phyloP scores from a whole-genome alignment of 768 basidiomycete species.

The Paxillus rubicundulus region DNA sequence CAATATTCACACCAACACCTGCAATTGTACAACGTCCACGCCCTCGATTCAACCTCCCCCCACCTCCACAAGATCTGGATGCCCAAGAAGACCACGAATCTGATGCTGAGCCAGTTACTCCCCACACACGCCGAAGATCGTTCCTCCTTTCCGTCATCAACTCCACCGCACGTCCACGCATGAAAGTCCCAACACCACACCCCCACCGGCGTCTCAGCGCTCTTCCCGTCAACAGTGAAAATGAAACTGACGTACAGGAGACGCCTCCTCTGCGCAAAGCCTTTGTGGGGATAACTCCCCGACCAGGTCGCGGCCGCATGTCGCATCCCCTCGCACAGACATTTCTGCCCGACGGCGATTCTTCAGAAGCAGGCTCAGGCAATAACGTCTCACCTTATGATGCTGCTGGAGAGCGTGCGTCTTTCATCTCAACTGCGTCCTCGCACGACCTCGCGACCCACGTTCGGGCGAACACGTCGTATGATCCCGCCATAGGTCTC shows the following conservation, averaged over 20 bases:
- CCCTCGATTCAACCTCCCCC: slow-evolving; percentile 57
- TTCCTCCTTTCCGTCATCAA: slow-evolving; percentile 85
- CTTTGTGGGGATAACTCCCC: slow-evolving; percentile 65
- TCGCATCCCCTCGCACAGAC: slow-evolving; percentile 70
- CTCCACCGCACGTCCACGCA: slow-evolving; percentile 72
- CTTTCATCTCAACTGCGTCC: slow-evolving; percentile 78
- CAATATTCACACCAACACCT: slow-evolving; percentile 68
- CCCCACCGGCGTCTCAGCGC: slow-evolving; percentile 48
- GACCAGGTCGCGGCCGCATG: slow-evolving; percentile 47
- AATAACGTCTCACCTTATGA: slow-evolving; percentile 43
- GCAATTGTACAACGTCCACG: slow-evolving; percentile 59
- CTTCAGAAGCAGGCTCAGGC: slow-evolving; percentile 29
- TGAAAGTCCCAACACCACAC: slow-evolving; percentile 47
- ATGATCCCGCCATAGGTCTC: slow-evolving; percentile 79
- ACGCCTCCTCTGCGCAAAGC: slow-evolving; percentile 45
- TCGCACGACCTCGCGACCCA: slow-evolving; percentile 87
- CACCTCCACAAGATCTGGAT: slow-evolving; percentile 41
- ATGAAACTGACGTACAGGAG: slow-evolving; percentile 30
- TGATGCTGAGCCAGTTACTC: slow-evolving; percentile 57
- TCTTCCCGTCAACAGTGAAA: slow-evolving; percentile 54
- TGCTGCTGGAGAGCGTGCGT: slow-evolving; percentile 52
- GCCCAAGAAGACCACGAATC: slow-evolving; percentile 30
- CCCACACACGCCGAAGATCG: slow-evolving; percentile 69
- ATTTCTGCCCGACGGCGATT: slow-evolving; percentile 35
- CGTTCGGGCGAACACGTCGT: slow-evolving; percentile 78